Conservation (phyloP, 768 basidiomycete genomes). For the Tremella yokohamensis region DNA sequence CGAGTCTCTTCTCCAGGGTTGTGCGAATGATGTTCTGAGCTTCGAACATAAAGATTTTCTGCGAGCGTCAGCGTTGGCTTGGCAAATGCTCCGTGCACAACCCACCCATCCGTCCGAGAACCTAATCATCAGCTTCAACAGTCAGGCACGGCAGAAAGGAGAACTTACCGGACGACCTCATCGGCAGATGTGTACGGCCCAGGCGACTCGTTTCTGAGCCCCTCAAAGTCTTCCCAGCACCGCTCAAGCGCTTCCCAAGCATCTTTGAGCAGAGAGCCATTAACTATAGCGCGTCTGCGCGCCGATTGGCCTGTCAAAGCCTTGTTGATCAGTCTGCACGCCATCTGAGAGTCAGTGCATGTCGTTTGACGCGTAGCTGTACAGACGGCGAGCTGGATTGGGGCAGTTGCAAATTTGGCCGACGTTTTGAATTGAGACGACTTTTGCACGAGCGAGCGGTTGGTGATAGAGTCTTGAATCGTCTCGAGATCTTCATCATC, state of each 20-base stretch:
- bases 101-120: conserved; percentile 81
- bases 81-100: conserved; percentile 11
- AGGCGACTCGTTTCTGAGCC: conserved; percentile 50
- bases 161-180: conserved; percentile 56
- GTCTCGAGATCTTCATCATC: conserved; percentile 70
- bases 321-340: conserved; percentile 73
- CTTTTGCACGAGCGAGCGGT: conserved; percentile 52
- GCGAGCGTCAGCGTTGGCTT: conserved; percentile 5
- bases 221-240: conserved; percentile 80
- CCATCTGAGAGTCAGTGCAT: conserved; percentile 42
- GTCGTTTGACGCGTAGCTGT: background rate
- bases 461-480: conserved; percentile 65
- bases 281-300: conserved; percentile 59
- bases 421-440: conserved; percentile 21
- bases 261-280: conserved; percentile 64
- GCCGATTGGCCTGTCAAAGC: conserved; percentile 77
- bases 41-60: conserved; percentile 82
- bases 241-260: conserved; percentile 81
- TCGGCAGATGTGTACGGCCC: conserved; percentile 53
- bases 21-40: conserved; percentile 83
- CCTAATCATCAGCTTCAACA: background rate
- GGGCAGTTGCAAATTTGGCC: conserved; percentile 57
- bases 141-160: conserved; percentile 8
- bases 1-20: conserved; percentile 64
- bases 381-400: conserved; percentile 64